Base-by-base conservation (phyloP, 192 early-diverging fungal species). In the Paraglomus brasilianum region DNA sequence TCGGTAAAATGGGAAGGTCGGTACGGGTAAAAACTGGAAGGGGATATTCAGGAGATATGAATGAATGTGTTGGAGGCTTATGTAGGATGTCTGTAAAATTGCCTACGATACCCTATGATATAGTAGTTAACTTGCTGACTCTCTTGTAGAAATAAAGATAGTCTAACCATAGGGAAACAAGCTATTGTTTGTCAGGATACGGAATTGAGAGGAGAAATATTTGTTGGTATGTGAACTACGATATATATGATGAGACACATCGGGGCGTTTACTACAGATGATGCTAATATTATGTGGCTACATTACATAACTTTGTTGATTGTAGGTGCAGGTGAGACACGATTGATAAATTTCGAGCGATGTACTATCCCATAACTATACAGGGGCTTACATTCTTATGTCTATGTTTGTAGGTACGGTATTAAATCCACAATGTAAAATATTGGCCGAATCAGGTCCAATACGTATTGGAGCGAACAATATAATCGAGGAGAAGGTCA, bases 401-500 rank as follows among this genome's bases (percentile, higher is more conserved):
- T 13, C 15, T 41, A 55, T 41, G 41, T 45, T 38, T 47, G n/a
- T 58, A 87, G 86, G 86, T 41, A 85, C 84, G 2, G 77, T 92
- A 13, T 75, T 92, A 39, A 88, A 91, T 72, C 91, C 91, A 53
- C 86, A 90, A 53, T 90, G 89, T 74, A 78, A 76, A 55, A 79
- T 92, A 8, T 76, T 83, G 61, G 83, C 82, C n/a, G 83, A 84
- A 72, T 77, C 71, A 49, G 91, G 91, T 9, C 72, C 83, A 5
- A 91, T 92, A 62, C 71, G 86, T 6, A 86, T 92, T 66, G 91
- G 91, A 15, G 77, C 72, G 60, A 81, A 84, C 53, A 92, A 91
- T 66, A 88, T 92, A 59, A 72, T 92, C n/a, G 88, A 91, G 67
- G 91, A 92, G 71, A 83, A 87, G 51, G 86, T 82, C 8, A 67